Percentiles rank a stretch among this genome's conserved stretches.
Conservation (phyloP, 352 stramenopile genomes). For the Globisporangium recalcitrans region DNA sequence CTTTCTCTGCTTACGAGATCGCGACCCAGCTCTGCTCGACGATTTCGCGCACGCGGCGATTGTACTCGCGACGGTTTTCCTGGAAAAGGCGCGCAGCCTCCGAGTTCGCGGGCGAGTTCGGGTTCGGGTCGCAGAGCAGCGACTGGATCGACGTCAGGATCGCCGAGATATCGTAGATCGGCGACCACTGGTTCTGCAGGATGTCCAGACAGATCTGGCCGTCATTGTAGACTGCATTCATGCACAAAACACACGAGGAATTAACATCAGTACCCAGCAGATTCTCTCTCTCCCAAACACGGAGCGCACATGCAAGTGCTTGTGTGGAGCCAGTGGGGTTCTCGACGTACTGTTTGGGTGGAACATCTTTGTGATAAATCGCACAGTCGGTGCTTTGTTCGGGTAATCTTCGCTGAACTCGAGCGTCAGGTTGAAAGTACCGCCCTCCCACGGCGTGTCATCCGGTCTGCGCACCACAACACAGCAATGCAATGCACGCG, state of each 20-base stretch:
- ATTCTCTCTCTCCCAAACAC: neutral
- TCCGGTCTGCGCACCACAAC: constrained; percentile 88
- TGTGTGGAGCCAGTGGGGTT: neutral
- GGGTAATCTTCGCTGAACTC: constrained; percentile 99
- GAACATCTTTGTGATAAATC: constrained; percentile 99
- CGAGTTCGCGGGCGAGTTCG: constrained; percentile 97
- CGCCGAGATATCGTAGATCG: constrained; percentile 99
- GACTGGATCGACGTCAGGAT: constrained; percentile 99
- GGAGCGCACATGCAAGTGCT: neutral
- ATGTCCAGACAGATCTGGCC: constrained; percentile 97
- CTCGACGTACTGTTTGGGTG: constrained; percentile 95
- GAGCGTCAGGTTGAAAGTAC: constrained; percentile 97
- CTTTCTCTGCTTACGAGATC: constrained; percentile 52
- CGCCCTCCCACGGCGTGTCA: constrained; percentile 98
- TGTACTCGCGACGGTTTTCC: constrained; percentile 99
- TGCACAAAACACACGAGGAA: too few species aligned
- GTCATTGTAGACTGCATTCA: constrained; percentile 87
- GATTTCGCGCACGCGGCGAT: constrained; percentile 97
- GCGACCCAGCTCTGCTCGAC: constrained; percentile 98
- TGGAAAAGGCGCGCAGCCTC: constrained; percentile 97
- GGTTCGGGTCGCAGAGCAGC: constrained; percentile 98
- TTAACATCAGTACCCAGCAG: neutral
- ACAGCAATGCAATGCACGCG: neutral
- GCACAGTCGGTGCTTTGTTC: constrained; percentile 98
- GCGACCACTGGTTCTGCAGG: constrained; percentile 99